A percentile compares a stretch with the other conserved stretches of the same genome.
Evolutionary conservation across 306 rosid genomes (phyloP).

Genomic region (Prunus padus): DNA sequence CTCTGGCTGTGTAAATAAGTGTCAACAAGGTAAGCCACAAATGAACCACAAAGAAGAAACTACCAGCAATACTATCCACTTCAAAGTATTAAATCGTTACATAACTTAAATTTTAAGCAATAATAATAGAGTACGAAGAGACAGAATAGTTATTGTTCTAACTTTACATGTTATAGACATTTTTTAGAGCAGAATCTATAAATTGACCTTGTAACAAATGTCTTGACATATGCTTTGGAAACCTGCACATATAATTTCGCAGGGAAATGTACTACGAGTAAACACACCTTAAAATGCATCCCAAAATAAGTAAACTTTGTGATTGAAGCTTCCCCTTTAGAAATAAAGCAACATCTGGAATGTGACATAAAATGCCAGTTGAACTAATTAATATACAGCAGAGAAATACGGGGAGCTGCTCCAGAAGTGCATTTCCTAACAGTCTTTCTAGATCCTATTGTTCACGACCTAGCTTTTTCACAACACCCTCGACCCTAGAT

Average conservation of each 20-base stretch:
- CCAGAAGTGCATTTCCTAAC: background rate
- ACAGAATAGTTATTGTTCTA: background rate
- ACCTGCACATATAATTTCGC: background rate
- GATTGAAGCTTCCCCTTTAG: background rate
- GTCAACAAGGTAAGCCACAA: constrained; percentile 20
- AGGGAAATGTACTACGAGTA: background rate
- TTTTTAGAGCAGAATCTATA: background rate
- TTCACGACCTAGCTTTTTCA: too few species aligned
- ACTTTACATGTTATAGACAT: background rate
- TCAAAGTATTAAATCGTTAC: too few species aligned
- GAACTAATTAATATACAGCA: background rate
- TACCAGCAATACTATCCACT: too few species aligned
- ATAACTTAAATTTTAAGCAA: background rate
- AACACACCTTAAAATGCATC: background rate
- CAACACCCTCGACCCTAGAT: background rate
- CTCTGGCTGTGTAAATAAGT: constrained; percentile 38
- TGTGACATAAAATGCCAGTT: background rate
- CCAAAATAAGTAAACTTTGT: background rate
- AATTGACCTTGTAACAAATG: background rate
- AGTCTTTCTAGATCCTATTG: background rate
- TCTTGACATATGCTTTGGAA: background rate
- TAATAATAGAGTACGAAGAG: background rate
- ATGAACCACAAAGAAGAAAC: background rate
- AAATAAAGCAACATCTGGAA: background rate
- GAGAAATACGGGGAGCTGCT: background rate